phyloP scores from a whole-genome alignment of 495 filamentous ascomycete species.

The Xylaria grammica region DNA sequence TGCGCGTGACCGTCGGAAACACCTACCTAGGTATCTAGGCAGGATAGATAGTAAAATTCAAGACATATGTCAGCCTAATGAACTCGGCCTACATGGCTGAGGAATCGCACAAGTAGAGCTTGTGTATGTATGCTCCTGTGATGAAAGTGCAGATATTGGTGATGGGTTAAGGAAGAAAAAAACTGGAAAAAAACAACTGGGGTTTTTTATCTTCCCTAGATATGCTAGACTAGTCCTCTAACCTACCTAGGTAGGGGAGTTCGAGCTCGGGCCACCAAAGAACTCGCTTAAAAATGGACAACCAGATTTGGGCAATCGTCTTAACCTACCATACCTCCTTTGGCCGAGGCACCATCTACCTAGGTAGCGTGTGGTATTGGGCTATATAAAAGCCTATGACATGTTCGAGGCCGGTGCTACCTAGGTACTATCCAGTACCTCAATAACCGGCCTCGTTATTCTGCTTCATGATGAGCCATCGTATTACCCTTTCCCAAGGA shows the following conservation, averaged over 20 bases:
- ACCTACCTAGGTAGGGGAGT: not conserved
- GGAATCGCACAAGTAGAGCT: not conserved
- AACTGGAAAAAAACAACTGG: not conserved
- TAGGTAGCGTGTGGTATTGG: too few species aligned
- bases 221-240: too few species aligned
- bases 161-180: not conserved
- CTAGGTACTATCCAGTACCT: too few species aligned
- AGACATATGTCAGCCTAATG: slow-evolving; percentile 6
- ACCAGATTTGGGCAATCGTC: too few species aligned
- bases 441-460: too few species aligned
- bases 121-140: not conserved
- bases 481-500: too few species aligned
- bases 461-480: too few species aligned
- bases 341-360: too few species aligned
- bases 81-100: slow-evolving; percentile 1
- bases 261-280: slow-evolving; percentile 9
- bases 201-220: slow-evolving; percentile 13
- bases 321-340: too few species aligned
- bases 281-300: not conserved
- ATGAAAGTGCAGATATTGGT: not conserved
- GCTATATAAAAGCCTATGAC: too few species aligned
- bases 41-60: not conserved
- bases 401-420: too few species aligned
- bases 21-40: too few species aligned
- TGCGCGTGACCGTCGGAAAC: not conserved